These are phyloP conservation scores for Cytospora piceicola DNA, from an alignment of 2,329 filamentous ascomycete genomes.

Conservation along the genomic window DNA sequence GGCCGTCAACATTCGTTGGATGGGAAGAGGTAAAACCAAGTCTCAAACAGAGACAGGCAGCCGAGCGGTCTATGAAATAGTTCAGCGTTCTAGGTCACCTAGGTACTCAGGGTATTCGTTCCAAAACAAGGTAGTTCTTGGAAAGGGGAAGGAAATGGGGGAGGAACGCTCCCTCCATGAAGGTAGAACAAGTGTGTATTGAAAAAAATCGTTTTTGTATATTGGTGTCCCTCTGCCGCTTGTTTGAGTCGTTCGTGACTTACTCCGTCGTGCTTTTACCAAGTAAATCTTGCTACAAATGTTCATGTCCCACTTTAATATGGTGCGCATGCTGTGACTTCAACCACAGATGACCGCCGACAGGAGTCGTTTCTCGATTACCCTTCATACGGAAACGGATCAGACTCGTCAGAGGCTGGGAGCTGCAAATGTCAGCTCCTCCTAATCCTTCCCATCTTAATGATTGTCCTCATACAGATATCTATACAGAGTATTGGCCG, in stretches of 20 bases:
- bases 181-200: neutral
- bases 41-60: neutral
- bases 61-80: neutral
- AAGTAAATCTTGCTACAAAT: too few relatives aligned
- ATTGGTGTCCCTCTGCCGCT: neutral
- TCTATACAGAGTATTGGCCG: too few relatives aligned
- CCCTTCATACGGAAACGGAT: too few relatives aligned
- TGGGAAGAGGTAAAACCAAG: neutral
- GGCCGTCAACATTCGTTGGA: constrained; percentile 3
- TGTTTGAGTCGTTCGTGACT: neutral
- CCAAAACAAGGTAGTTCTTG: neutral
- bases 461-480: too few relatives aligned
- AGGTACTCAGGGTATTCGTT: neutral
- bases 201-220: neutral
- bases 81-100: neutral
- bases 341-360: too few relatives aligned
- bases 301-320: too few relatives aligned
- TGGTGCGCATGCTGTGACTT: too few relatives aligned
- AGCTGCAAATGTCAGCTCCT: too few relatives aligned
- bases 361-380: too few relatives aligned
- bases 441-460: too few relatives aligned
- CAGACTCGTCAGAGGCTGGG: too few relatives aligned
- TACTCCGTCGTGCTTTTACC: neutral
- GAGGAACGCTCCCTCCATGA: neutral
- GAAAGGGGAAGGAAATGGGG: neutral